These are phyloP conservation scores for Aspergillus terreus DNA, from an alignment of 2,329 filamentous ascomycete species.

Conservation along the genomic window DNA sequence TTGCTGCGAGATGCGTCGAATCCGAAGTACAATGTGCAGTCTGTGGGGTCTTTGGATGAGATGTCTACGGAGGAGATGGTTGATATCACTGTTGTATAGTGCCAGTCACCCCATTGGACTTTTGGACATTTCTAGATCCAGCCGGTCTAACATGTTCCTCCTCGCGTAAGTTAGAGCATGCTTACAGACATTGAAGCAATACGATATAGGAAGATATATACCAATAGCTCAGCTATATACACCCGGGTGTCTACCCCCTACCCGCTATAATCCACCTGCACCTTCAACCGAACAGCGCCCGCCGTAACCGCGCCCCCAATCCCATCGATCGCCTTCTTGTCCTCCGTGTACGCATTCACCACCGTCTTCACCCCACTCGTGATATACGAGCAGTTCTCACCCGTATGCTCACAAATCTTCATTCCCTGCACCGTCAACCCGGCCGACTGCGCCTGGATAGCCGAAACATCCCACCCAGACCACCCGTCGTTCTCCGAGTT, in stretches of 20 bases:
- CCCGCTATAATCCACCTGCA: conserved; percentile 25
- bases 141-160: too few species aligned
- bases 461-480: conserved; percentile 41
- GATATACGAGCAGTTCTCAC: conserved; percentile 27
- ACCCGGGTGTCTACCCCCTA: neutral
- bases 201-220: neutral
- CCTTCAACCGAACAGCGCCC: conserved; percentile 29
- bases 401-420: conserved; percentile 28
- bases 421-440: conserved; percentile 31
- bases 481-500: conserved; percentile 29
- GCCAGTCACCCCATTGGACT: too few species aligned
- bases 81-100: neutral
- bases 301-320: conserved; percentile 31
- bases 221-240: conserved; percentile 2
- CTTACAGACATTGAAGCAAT: too few species aligned
- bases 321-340: conserved; percentile 24
- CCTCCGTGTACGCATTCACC: conserved; percentile 25
- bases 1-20: neutral
- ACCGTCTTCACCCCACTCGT: conserved; percentile 20
- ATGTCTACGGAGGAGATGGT: neutral
- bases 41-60: neutral
- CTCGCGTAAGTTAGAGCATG: too few species aligned
- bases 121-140: too few species aligned
- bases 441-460: conserved; percentile 31
- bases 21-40: neutral